Evolutionary conservation across 352 stramenopile species (phyloP).

Genomic region (Globisporangium cederbergense): DNA sequence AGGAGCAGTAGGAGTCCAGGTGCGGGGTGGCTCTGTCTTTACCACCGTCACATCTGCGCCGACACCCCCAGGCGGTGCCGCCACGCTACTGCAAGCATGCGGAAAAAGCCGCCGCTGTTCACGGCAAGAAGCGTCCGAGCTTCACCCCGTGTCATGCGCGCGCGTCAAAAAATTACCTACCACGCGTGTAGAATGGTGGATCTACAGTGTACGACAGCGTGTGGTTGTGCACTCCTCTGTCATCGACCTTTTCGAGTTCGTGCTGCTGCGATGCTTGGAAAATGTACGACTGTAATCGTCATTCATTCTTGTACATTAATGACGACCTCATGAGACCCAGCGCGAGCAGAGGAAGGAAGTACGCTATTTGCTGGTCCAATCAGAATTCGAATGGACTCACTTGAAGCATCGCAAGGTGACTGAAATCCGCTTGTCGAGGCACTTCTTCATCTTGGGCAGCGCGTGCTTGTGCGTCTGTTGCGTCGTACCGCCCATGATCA

Average conservation of each 20-base stretch:
- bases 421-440: slow-evolving; percentile 6
- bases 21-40: too few species aligned
- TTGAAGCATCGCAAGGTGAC: slow-evolving; percentile 20
- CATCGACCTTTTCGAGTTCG: background rate
- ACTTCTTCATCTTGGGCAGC: slow-evolving; percentile 32
- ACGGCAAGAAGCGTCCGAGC: too few species aligned
- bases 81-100: too few species aligned
- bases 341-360: background rate
- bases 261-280: background rate
- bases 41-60: too few species aligned
- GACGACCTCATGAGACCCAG: background rate
- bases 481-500: slow-evolving; percentile 44
- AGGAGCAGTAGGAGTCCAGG: too few species aligned
- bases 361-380: background rate
- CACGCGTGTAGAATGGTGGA: too few species aligned
- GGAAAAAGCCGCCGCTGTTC: too few species aligned
- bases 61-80: too few species aligned
- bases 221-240: background rate
- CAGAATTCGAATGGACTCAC: background rate
- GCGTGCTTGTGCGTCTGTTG: slow-evolving; percentile 45
- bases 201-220: too few species aligned
- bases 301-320: background rate
- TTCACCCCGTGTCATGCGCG: too few species aligned
- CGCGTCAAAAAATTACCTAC: too few species aligned
- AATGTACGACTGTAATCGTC: background rate